These are phyloP conservation scores for Juglanconis sp. DNA, from an alignment of 2,329 filamentous ascomycete species.

Conservation along the genomic window DNA sequence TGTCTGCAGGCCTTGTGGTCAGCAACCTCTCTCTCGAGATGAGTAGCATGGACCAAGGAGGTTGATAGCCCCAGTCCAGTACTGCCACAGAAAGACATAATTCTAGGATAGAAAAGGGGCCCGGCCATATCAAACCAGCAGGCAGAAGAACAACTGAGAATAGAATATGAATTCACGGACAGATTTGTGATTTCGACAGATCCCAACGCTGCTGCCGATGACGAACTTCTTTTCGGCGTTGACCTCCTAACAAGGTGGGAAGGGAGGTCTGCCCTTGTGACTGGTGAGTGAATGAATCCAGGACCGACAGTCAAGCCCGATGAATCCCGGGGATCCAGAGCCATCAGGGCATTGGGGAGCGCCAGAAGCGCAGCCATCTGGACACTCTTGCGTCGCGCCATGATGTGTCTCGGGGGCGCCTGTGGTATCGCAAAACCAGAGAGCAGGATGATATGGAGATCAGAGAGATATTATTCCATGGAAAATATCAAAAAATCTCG, in stretches of 20 bases:
- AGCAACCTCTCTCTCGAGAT: neutral
- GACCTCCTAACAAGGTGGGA: neutral
- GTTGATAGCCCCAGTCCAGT: too few relatives aligned
- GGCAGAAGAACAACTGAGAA: neutral
- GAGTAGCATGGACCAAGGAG: too few relatives aligned
- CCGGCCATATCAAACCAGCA: too few relatives aligned
- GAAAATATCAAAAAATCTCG: too few relatives aligned
- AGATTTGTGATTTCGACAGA: neutral
- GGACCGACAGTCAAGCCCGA: neutral
- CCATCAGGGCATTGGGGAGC: neutral
- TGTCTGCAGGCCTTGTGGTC: neutral
- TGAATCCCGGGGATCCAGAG: neutral
- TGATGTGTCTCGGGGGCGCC: neutral
- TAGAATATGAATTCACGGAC: neutral
- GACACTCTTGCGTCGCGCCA: neutral
- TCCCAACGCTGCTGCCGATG: neutral
- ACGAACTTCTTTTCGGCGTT: neutral
- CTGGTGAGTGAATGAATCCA: neutral
- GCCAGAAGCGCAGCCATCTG: neutral
- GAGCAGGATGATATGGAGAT: too few relatives aligned
- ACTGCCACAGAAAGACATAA: too few relatives aligned
- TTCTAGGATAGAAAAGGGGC: too few relatives aligned
- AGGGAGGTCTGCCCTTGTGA: neutral
- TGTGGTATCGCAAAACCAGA: neutral
- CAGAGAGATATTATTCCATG: too few relatives aligned